Evolutionary conservation across 768 basidiomycete species (phyloP).

Genomic region (Leccinum boreale): DNA sequence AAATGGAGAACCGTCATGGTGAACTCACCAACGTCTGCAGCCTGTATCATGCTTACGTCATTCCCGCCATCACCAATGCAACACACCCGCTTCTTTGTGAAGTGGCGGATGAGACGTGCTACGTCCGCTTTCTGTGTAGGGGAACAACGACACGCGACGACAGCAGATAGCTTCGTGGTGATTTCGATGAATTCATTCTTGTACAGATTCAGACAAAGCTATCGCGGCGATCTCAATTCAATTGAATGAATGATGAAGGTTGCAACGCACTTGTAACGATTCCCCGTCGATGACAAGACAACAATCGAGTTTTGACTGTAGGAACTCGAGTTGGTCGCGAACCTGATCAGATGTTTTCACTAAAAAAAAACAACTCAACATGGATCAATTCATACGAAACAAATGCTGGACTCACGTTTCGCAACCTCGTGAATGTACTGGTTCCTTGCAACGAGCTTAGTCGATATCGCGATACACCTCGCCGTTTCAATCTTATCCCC

Average conservation of each 20-base stretch:
- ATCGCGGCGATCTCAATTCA: background rate
- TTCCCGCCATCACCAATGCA: constrained; percentile 99
- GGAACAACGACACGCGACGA: constrained; percentile 96
- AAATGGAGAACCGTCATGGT: background rate
- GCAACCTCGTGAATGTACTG: constrained; percentile 98
- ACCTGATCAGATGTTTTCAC: constrained; percentile 84
- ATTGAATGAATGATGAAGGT: background rate
- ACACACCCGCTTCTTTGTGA: constrained; percentile 93
- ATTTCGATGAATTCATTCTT: constrained; percentile 95
- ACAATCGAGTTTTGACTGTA: constrained; percentile 93
- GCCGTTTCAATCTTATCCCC: constrained; percentile 99
- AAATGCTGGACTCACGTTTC: constrained; percentile 54
- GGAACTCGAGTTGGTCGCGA: constrained; percentile 85
- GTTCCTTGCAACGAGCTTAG: constrained; percentile 90
- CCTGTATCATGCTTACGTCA: constrained; percentile 99
- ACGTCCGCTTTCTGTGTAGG: constrained; percentile 99
- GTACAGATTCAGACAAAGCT: constrained; percentile 92
- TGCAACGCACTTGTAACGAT: constrained; percentile 73
- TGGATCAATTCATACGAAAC: background rate
- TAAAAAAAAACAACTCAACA: constrained; percentile 31
- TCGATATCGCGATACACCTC: constrained; percentile 95
- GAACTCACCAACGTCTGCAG: constrained; percentile 91
- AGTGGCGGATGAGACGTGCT: constrained; percentile 84
- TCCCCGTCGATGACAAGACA: constrained; percentile 99
- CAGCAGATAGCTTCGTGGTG: constrained; percentile 91